Evolutionary conservation across 108 stramenopile genomes (phyloP), one percentile per base, ranked within the genome.

Genomic region (Epipyxis sp.): DNA sequence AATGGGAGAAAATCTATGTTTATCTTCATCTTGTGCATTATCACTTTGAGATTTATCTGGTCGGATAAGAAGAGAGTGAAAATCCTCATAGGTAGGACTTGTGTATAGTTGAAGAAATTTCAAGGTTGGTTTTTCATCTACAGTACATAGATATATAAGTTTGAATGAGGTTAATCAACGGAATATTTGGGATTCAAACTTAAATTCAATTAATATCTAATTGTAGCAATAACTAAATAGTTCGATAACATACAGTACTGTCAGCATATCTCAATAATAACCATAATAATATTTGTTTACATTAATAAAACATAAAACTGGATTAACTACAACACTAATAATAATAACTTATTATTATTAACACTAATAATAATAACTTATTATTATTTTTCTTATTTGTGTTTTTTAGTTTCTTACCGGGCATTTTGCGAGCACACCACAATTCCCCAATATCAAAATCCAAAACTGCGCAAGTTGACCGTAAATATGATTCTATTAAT

Each of bases 381-480:
- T n/a, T n/a, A n/a, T n/a, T n/a, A n/a, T n/a, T n/a, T n/a, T n/a
- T n/a, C n/a, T n/a, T n/a, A n/a, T n/a, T n/a, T n/a, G n/a, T n/a
- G n/a, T n/a, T n/a, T n/a, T n/a, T n/a, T n/a, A n/a, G n/a, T n/a
- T n/a, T n/a, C 89, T 89, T 43, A 92, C 91, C 41, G 87, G 84
- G 57, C 91, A 91, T 91, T 74, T 74, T 74, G 20, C 71, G 44
- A 54, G 71, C 71, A 74, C 93, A 95, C 96, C 96, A 97, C 34
- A 97, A 89, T 76, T 97, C 96, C 50, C 96, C 96, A 62, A 97
- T 92, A 76, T 95, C 94, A 72, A 95, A 97, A 13, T 93, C 94
- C 39, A 97, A 87, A 37, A 92, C 94, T 1, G 93, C 86, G 78
- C 96, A 97, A 57, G 94, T 92, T 59, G 91, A 91, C 81, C 94